phyloP scores from a whole-genome alignment of 305 asterid species.

The Plantago coronopus region DNA sequence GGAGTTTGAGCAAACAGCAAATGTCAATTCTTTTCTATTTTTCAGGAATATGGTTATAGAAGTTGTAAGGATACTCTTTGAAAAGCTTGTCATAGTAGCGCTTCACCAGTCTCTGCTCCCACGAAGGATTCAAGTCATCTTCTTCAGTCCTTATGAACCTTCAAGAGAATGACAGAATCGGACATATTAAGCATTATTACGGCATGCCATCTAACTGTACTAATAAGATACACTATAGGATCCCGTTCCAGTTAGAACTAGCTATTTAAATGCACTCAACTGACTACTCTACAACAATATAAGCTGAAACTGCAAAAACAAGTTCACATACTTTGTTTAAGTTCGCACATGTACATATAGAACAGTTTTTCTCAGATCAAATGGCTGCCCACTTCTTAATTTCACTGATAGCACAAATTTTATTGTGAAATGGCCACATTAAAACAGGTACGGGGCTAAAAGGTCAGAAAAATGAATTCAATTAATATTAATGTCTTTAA shows the following conservation, averaged over 20 bases:
- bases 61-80: conserved; percentile 95
- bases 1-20: no score
- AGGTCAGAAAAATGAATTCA: no score
- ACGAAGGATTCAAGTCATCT: conserved; percentile 79
- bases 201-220: conserved; percentile 3
- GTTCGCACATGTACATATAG: background rate
- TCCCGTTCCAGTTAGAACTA: background rate
- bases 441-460: no score
- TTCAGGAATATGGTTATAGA: conserved; percentile 16
- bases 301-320: background rate
- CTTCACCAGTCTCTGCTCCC: conserved; percentile 96
- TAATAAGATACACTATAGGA: background rate
- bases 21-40: no score
- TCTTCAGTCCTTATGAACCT: conserved; percentile 89
- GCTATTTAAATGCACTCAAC: background rate
- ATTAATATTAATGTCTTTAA: no score
- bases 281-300: background rate
- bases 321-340: background rate
- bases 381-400: no score
- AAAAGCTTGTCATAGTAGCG: conserved; percentile 96
- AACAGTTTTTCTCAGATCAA: no score
- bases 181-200: conserved; percentile 7
- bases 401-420: no score
- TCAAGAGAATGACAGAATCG: conserved; percentile 23
- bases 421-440: no score